A percentile compares a stretch with the other conserved stretches of the same genome.
Evolutionary conservation across 495 filamentous ascomycete species (phyloP).

Genomic region (Chaetomium tenue): DNA sequence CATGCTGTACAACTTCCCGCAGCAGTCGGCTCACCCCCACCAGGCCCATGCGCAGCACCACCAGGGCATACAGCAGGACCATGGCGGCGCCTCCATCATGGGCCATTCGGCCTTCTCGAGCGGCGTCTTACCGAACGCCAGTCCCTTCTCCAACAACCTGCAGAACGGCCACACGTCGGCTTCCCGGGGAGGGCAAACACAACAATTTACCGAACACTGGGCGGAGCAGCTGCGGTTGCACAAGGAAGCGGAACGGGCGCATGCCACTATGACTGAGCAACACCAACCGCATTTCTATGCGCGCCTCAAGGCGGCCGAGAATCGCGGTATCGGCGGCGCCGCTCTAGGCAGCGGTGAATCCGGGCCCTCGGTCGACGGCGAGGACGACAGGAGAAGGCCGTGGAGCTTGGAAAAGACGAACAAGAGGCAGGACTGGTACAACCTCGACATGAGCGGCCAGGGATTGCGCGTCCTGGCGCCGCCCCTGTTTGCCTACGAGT

Average conservation of each 20-base stretch:
- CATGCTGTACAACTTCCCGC: constrained; percentile 70
- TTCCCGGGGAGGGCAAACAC: constrained; percentile 44
- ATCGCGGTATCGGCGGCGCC: constrained; percentile 55
- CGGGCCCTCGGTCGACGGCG: constrained; percentile 53
- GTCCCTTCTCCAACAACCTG: constrained; percentile 70
- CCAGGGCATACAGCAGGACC: constrained; percentile 68
- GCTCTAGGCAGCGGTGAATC: constrained; percentile 30
- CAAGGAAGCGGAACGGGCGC: constrained; percentile 65
- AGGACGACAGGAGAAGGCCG: constrained; percentile 64
- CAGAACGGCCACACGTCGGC: constrained; percentile 68
- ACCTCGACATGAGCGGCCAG: constrained; percentile 90
- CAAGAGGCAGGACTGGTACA: constrained; percentile 80
- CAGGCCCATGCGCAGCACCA: constrained; percentile 75
- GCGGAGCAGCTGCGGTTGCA: constrained; percentile 77
- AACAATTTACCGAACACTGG: constrained; percentile 75
- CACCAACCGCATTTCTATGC: constrained; percentile 56
- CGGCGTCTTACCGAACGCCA: constrained; percentile 67
- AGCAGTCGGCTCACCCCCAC: constrained; percentile 63
- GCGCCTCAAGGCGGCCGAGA: constrained; percentile 52
- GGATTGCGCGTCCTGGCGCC: constrained; percentile 76
- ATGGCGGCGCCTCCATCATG: constrained; percentile 56
- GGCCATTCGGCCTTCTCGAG: constrained; percentile 76
- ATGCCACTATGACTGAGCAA: constrained; percentile 63
- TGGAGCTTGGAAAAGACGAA: constrained; percentile 54
- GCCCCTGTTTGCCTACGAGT: constrained; percentile 77